Base-by-base conservation (phyloP, 805 yeast genomes). In the Candida piceae region DNA sequence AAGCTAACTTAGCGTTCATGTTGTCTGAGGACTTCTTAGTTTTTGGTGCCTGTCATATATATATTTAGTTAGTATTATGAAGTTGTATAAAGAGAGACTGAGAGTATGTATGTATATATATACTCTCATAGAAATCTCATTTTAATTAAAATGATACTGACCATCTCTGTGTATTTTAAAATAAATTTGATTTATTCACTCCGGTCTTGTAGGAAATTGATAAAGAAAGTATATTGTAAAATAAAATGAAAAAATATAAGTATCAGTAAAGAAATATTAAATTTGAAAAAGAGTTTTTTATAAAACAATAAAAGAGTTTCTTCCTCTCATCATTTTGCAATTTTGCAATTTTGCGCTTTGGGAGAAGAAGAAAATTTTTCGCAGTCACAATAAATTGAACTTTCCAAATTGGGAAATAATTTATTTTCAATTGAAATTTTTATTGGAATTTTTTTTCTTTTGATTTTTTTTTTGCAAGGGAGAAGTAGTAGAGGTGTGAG, bases 1-100 rank as follows among this genome's bases (percentile, higher is more conserved):
- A 84, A 70, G 95, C 94, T 70, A 93, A 87, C 79, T 89, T 89
- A 74, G 95, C 78, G 95, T 87, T 90, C 76, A 93, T 80, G 80
- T 85, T 82, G 63, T 93, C 98, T 66, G 84, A 80, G 65, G 76
- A 67, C 75, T 80, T 88, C 83, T 80, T 82, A 60, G 74, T 67
- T 73, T 84, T 86, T 80, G 97, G 97, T 86, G 97, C 97, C 95
- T 84, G 59, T 34, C 40, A 12, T 32, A n/a, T 23, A 29, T n/a
- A n/a, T n/a, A n/a, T n/a, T n/a, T n/a, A n/a, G n/a, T n/a, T n/a
- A n/a, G n/a, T n/a, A n/a, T n/a, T n/a, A n/a, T n/a, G n/a, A n/a
- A n/a, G n/a, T n/a, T n/a, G n/a, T n/a, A n/a, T n/a, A n/a, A n/a
- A n/a, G n/a, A n/a, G n/a, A n/a, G n/a, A n/a, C n/a, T n/a, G n/a